Base-by-base conservation (phyloP, 192 early-diverging fungal genomes). In the Dissophora globulifera region DNA sequence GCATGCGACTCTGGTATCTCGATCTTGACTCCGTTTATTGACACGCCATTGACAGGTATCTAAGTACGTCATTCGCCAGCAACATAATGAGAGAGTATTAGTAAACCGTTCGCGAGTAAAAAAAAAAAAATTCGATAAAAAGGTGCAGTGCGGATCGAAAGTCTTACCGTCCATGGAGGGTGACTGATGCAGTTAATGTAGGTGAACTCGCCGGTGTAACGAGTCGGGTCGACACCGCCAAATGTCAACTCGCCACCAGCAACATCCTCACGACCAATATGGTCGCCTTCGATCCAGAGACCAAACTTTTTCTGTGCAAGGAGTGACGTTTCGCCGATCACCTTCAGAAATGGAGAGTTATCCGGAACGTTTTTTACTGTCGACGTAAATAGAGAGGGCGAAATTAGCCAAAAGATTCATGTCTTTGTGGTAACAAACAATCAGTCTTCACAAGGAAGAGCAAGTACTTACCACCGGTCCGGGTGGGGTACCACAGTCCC, bases 161-260 rank as follows among this genome's bases (percentile, higher is more conserved):
- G n/a, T n/a, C 66, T 29, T 59, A 70, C 67, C 4, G 72, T 76
- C 72, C 72, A 76, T 23, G 72, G 64, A 10, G 46, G 40, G 3
- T 40, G 31, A 3, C 40, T 19, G 10, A 54, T 40, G 22, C 63
- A 76, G 40, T 76, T 23, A 22, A 62, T 23, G 13, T 76, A 76
- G 2, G 63, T 50, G 19, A 76, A 32, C n/a, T 46, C 50, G 10
- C 72, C 72, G 0, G 54, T 30, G 33, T 54, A 76, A 1, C 63
- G 58, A 4, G n/a, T 26, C 2, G 72, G 1, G 23, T 76, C 64
- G 1, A 61, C 58, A 15, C 72, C 72, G 7, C 72, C 72, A 50
- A 76, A 67, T 0, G 72, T 76, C 26, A 76, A 61, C 51, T 76
- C 72, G 2, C 72, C 72, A 1, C 72, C 72, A 7, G 72, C 57